phyloP scores from a whole-genome alignment of 73 alveolate genomes.

The Paramecium biaurelia region DNA sequence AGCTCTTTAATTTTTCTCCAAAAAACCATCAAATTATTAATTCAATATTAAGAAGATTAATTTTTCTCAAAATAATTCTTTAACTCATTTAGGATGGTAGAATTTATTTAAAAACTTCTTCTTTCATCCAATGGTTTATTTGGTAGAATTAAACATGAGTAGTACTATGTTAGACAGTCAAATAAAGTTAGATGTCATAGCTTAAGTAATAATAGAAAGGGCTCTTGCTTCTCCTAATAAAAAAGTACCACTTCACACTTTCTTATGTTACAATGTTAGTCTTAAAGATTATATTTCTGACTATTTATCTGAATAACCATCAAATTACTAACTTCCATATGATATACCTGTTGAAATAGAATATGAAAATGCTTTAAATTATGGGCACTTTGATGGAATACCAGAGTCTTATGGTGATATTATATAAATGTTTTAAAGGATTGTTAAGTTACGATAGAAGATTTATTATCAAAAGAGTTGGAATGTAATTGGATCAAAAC shows the following conservation, averaged over 20 bases:
- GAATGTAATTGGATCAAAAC: neutral
- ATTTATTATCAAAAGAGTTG: neutral
- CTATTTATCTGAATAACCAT: neutral
- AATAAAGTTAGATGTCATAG: neutral
- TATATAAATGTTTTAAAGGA: neutral
- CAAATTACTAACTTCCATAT: neutral
- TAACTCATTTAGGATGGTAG: conserved; percentile 7
- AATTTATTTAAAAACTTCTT: neutral
- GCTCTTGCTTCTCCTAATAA: neutral
- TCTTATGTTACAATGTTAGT: neutral
- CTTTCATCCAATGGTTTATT: conserved; percentile 30
- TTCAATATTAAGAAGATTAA: neutral
- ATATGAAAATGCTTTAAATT: neutral
- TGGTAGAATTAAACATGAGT: conserved; percentile 7
- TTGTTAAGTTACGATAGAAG: neutral
- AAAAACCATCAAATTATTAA: neutral
- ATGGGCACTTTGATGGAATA: neutral
- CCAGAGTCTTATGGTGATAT: conserved; percentile 22
- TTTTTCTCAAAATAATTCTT: neutral
- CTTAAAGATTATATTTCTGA: neutral
- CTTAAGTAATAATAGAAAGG: neutral
- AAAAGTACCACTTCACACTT: neutral
- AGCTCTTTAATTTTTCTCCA: neutral
- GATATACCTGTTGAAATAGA: conserved; percentile 17
- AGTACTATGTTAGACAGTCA: conserved; percentile 9